phyloP scores from a whole-genome alignment of 2,329 filamentous ascomycete species.

The Fusarium odoratissimum region DNA sequence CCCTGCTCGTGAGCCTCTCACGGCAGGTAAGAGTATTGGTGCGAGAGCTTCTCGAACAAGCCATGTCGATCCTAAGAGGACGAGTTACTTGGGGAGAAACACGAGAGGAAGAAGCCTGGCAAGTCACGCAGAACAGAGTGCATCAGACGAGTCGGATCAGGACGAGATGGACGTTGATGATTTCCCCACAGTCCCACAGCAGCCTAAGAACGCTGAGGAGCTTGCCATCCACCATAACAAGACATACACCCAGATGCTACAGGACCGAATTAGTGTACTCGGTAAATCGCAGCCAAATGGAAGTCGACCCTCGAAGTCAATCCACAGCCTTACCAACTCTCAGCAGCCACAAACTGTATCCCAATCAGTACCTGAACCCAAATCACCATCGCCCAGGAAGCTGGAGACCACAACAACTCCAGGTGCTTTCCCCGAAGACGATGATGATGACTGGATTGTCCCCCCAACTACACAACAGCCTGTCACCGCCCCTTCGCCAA shows the following conservation, averaged over 20 bases:
- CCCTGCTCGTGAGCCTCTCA: slow-evolving; percentile 88
- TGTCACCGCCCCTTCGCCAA: slow-evolving; percentile 42
- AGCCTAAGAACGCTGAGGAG: slow-evolving; percentile 57
- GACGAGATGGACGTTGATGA: slow-evolving; percentile 66
- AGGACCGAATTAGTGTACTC: slow-evolving; percentile 87
- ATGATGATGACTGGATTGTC: slow-evolving; percentile 70
- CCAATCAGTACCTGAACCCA: slow-evolving; percentile 46
- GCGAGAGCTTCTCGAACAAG: slow-evolving; percentile 79
- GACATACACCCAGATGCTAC: slow-evolving; percentile 91
- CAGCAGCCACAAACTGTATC: slow-evolving; percentile 46
- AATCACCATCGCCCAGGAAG: slow-evolving; percentile 47
- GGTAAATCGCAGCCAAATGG: slow-evolving; percentile 67
- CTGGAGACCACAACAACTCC: slow-evolving; percentile 59
- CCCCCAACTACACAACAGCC: slow-evolving; percentile 56
- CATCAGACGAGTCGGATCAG: slow-evolving; percentile 58
- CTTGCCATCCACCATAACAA: slow-evolving; percentile 72
- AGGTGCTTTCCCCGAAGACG: slow-evolving; percentile 70
- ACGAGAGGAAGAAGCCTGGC: slow-evolving; percentile 81
- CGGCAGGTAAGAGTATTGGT: slow-evolving; percentile 85
- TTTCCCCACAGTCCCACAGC: slow-evolving; percentile 51
- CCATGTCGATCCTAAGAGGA: slow-evolving; percentile 78
- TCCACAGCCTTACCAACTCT: slow-evolving; percentile 52
- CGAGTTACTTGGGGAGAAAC: slow-evolving; percentile 78
- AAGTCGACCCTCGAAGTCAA: slow-evolving; percentile 61
- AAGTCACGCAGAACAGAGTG: slow-evolving; percentile 57